These are phyloP conservation scores for Eleusine indica DNA, from an alignment of 176 grass and related monocot genomes.

Conservation along the genomic window DNA sequence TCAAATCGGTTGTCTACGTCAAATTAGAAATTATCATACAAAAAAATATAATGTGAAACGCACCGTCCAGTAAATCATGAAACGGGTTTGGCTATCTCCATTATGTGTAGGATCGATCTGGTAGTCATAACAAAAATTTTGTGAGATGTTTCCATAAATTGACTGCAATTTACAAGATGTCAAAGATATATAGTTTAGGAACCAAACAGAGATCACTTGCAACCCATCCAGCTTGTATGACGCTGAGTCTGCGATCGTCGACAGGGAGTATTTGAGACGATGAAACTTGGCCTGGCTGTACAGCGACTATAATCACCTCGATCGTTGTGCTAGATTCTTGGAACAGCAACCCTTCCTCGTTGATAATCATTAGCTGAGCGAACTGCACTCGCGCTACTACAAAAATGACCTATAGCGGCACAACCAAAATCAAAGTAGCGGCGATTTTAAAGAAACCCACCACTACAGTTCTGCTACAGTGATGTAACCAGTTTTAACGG, in stretches of 20 bases:
- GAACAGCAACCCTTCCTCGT: not conserved
- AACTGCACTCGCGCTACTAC: not conserved
- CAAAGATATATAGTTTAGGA: no score
- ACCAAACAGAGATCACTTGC: not conserved
- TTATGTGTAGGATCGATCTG: no score
- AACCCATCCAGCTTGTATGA: constrained; percentile 27
- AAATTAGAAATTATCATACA: no score
- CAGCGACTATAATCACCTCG: not conserved
- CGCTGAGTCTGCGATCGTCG: not conserved
- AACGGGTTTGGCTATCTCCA: not conserved
- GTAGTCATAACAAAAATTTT: not conserved
- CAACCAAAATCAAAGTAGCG: no score
- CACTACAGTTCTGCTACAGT: no score
- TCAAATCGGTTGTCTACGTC: no score
- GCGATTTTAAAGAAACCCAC: no score
- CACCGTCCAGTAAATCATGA: constrained; percentile 18
- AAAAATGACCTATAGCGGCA: no score
- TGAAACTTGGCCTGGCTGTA: not conserved
- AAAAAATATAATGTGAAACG: not conserved
- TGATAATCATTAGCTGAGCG: not conserved
- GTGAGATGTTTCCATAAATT: not conserved
- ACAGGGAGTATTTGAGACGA: not conserved
- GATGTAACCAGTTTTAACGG: no score
- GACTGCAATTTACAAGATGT: not conserved
- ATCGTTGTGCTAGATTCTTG: not conserved